phyloP scores from a whole-genome alignment of 495 filamentous ascomycete genomes.

The Aspergillus diversus region DNA sequence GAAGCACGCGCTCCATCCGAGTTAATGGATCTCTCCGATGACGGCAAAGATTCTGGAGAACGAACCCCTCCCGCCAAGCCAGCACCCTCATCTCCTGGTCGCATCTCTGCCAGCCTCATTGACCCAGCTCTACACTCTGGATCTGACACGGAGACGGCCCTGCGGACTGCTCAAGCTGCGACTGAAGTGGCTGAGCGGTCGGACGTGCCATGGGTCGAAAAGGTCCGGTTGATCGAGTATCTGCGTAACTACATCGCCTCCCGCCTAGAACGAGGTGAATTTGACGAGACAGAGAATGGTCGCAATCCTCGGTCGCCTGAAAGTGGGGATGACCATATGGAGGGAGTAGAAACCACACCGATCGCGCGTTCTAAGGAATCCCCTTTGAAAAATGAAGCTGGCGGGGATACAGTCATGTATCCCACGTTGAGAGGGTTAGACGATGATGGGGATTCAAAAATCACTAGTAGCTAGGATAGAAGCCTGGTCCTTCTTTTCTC shows the following conservation, averaged over 20 bases:
- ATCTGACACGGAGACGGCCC: slow-evolving; percentile 45
- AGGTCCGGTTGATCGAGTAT: slow-evolving; percentile 77
- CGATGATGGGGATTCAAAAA: slow-evolving; percentile 47
- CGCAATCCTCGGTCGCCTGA: slow-evolving; percentile 26
- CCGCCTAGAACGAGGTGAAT: slow-evolving; percentile 66
- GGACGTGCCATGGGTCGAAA: slow-evolving; percentile 81
- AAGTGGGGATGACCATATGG: slow-evolving; percentile 43
- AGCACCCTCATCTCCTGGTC: slow-evolving; percentile 46
- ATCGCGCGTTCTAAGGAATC: slow-evolving; percentile 21
- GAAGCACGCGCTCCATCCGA: slow-evolving; percentile 43
- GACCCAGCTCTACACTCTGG: slow-evolving; percentile 54
- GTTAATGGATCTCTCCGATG: slow-evolving; percentile 61
- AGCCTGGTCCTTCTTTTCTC: background rate
- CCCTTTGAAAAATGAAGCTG: slow-evolving; percentile 29
- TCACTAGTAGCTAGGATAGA: slow-evolving; percentile 33
- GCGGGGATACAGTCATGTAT: slow-evolving; percentile 44
- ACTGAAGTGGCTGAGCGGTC: slow-evolving; percentile 52
- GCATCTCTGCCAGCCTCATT: slow-evolving; percentile 54
- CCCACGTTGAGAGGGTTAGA: slow-evolving; percentile 50
- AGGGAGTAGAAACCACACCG: slow-evolving; percentile 39
- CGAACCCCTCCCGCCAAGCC: slow-evolving; percentile 48
- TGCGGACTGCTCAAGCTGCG: slow-evolving; percentile 49
- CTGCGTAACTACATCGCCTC: slow-evolving; percentile 70
- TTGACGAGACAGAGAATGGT: slow-evolving; percentile 42
- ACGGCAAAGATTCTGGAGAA: slow-evolving; percentile 49